phyloP scores from a whole-genome alignment of 495 filamentous ascomycete genomes.

The Acidomyces sp. region DNA sequence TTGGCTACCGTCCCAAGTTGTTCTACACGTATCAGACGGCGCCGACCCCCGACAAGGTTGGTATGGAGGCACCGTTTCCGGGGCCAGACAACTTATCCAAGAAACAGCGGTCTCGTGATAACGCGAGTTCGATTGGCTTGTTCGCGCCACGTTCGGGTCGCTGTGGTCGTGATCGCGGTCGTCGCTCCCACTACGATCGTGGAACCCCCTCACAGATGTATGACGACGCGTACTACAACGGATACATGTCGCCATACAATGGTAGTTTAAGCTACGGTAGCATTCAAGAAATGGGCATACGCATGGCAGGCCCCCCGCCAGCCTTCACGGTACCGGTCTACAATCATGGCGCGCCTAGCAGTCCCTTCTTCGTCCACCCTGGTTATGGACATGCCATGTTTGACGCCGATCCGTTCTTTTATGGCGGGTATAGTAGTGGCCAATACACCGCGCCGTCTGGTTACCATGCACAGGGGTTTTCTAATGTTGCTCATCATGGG shows the following conservation, averaged over 20 bases:
- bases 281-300: too few species aligned
- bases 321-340: too few species aligned
- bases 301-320: too few species aligned
- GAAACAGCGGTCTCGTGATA: conserved; percentile 71
- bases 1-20: conserved; percentile 75
- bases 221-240: conserved; percentile 8
- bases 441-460: too few species aligned
- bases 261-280: too few species aligned
- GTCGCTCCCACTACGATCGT: conserved; percentile 64
- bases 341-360: not conserved
- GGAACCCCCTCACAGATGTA: conserved; percentile 37
- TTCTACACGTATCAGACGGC: conserved; percentile 25
- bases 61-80: conserved; percentile 59
- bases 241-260: not conserved
- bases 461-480: too few species aligned
- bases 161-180: conserved; percentile 37
- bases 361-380: not conserved
- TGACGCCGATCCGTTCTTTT: too few species aligned
- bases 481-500: too few species aligned
- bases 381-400: not conserved
- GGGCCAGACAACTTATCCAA: conserved; percentile 70
- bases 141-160: conserved; percentile 2
- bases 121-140: conserved; percentile 71
- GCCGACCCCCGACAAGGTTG: conserved; percentile 28
- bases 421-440: too few species aligned